Percentiles rank a stretch among this genome's conserved stretches.
Evolutionary conservation across 192 early-diverging fungal genomes (phyloP).

Genomic region (Coemansia javaensis): DNA sequence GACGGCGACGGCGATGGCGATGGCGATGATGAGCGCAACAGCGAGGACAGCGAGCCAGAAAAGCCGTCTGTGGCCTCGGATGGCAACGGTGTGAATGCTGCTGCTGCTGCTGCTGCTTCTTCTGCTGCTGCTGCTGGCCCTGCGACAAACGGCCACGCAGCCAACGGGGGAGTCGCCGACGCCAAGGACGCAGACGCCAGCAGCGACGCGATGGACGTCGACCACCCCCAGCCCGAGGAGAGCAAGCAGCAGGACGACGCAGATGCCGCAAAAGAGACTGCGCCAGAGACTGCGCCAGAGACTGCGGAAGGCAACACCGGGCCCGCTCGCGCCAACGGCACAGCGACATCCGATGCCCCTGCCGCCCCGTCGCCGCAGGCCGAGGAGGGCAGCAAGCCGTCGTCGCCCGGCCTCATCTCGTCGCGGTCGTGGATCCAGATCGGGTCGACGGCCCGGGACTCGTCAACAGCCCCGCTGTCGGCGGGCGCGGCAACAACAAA

Average conservation of each 20-base stretch:
- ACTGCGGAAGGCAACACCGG: background rate
- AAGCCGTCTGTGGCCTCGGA: no score
- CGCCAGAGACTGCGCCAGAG: no score
- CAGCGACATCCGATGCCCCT: no score
- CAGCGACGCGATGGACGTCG: no score
- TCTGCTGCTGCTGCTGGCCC: no score
- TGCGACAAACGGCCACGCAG: constrained; percentile 8
- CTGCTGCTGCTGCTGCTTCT: background rate
- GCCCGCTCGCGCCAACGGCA: background rate
- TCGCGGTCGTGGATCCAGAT: constrained; percentile 53
- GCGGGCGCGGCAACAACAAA: constrained; percentile 12
- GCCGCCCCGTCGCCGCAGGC: background rate
- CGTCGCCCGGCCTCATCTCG: constrained; percentile 47
- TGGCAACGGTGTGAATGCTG: background rate
- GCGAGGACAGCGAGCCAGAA: background rate
- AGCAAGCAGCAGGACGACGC: no score
- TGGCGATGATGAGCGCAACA: no score
- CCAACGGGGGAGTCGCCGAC: constrained; percentile 7
- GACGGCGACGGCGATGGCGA: no score
- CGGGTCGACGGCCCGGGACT: constrained; percentile 18
- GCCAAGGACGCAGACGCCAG: background rate
- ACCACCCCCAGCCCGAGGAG: no score
- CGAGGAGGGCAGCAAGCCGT: constrained; percentile 43
- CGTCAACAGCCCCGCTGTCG: constrained; percentile 8
- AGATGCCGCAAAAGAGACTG: no score